These are phyloP conservation scores for Hysterangium stoloniferum DNA, from an alignment of 768 basidiomycete species.

Conservation along the genomic window DNA sequence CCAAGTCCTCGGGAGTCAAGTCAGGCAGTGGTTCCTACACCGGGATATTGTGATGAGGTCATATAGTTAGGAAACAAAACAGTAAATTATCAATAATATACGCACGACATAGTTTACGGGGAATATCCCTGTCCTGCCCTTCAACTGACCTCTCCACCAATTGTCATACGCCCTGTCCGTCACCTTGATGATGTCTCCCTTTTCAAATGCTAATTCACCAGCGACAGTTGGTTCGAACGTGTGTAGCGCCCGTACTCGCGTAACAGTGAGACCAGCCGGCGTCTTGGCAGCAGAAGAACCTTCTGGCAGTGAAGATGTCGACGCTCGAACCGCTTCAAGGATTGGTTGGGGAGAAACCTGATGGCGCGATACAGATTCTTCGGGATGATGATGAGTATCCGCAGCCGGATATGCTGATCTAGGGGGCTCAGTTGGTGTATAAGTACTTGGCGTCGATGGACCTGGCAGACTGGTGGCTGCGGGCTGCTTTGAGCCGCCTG, in stretches of 20 bases:
- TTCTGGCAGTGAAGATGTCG: slow-evolving; percentile 3
- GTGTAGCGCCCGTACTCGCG: slow-evolving; percentile 83
- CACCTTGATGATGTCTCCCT: slow-evolving; percentile 91
- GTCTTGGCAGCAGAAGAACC: slow-evolving; percentile 15
- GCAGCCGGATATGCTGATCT: slow-evolving; percentile 21
- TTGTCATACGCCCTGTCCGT: slow-evolving; percentile 91
- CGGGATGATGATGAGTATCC: slow-evolving; percentile 33
- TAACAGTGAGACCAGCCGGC: slow-evolving; percentile 41
- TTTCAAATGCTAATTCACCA: slow-evolving; percentile 86
- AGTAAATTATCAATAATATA: slow-evolving; percentile 13
- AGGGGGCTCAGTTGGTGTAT: slow-evolving; percentile 32
- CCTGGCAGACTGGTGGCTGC: slow-evolving; percentile 16
- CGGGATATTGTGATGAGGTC: neutral
- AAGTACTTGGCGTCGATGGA: slow-evolving; percentile 15
- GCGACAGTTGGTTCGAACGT: slow-evolving; percentile 81
- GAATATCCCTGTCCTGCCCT: slow-evolving; percentile 89
- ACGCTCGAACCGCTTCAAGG: neutral
- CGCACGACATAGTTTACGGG: slow-evolving; percentile 93
- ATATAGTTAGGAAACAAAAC: neutral
- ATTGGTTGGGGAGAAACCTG: neutral
- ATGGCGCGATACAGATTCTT: slow-evolving; percentile 12
- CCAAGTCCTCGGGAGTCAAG: slow-evolving; percentile 66
- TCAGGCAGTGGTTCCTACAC: slow-evolving; percentile 77
- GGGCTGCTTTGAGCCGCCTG: slow-evolving; percentile 16
- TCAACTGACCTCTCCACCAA: slow-evolving; percentile 94